Evolutionary conservation across 2,329 filamentous ascomycete species (phyloP).

Genomic region (Trichoderma sp.): DNA sequence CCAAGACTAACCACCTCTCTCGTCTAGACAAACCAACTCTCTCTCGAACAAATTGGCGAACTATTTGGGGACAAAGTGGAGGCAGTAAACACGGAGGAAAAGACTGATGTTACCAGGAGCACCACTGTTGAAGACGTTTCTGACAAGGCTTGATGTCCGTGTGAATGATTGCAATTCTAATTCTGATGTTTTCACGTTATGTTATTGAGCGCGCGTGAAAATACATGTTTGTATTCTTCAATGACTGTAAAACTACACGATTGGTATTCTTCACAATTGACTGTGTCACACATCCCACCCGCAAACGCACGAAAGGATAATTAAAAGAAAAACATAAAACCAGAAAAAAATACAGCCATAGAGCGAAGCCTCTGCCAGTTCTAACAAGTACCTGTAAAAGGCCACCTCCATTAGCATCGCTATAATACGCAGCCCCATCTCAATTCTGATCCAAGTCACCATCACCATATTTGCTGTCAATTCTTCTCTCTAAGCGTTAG

Average conservation of each 20-base stretch:
- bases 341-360: background rate
- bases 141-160: background rate
- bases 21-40: background rate
- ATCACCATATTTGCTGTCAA: too few species aligned
- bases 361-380: too few species aligned
- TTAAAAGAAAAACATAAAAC: fast-evolving
- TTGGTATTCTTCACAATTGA: background rate
- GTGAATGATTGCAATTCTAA: background rate
- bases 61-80: conserved; percentile 1
- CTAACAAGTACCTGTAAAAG: too few species aligned
- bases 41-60: conserved; percentile 8
- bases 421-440: too few species aligned
- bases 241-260: background rate
- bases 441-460: too few species aligned
- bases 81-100: background rate
- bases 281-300: background rate
- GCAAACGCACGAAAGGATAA: background rate
- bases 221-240: background rate
- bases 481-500: background rate
- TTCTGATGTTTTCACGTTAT: background rate
- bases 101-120: background rate
- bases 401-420: too few species aligned
- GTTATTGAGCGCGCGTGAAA: background rate
- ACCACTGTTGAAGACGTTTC: background rate
- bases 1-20: background rate